These are phyloP conservation scores for Stemphylium lycopersici DNA, from an alignment of 2,329 filamentous ascomycete species.

Conservation along the genomic window DNA sequence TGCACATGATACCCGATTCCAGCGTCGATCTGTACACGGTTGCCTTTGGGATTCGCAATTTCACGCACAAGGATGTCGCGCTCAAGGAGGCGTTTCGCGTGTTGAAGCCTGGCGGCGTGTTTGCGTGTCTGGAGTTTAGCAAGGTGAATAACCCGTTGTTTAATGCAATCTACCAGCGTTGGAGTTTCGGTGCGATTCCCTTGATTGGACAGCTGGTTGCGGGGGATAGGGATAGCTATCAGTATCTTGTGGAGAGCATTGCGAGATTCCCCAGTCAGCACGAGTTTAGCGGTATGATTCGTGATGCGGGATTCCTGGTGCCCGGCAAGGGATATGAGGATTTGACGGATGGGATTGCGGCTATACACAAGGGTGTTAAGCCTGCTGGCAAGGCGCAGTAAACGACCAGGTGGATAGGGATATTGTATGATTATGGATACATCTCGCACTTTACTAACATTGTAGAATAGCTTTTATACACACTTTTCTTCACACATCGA, in stretches of 20 bases:
- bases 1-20: slow-evolving; percentile 68
- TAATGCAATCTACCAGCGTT: slow-evolving; percentile 88
- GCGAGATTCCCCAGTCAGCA: slow-evolving; percentile 88
- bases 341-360: slow-evolving; percentile 88
- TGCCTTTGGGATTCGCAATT: slow-evolving; percentile 96
- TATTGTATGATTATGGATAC: neutral
- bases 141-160: slow-evolving; percentile 80
- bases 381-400: slow-evolving; percentile 48
- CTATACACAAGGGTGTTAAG: slow-evolving; percentile 97
- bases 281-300: slow-evolving; percentile 83
- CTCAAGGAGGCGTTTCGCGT: slow-evolving; percentile 84
- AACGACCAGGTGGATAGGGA: neutral
- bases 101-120: slow-evolving; percentile 91
- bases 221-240: slow-evolving; percentile 92
- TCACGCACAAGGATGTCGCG: slow-evolving; percentile 86
- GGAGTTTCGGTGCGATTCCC: slow-evolving; percentile 94
- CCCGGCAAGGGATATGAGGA: slow-evolving; percentile 79
- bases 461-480: neutral
- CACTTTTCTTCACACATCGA: no score
- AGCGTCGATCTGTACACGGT: slow-evolving; percentile 96
- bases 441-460: neutral
- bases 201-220: slow-evolving; percentile 95
- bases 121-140: slow-evolving; percentile 95
- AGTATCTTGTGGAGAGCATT: slow-evolving; percentile 98
- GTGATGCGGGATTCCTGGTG: slow-evolving; percentile 82